A percentile compares a stretch with the other conserved stretches of the same genome.
Evolutionary conservation across 306 rosid genomes (phyloP).

Genomic region (Prunus mume): DNA sequence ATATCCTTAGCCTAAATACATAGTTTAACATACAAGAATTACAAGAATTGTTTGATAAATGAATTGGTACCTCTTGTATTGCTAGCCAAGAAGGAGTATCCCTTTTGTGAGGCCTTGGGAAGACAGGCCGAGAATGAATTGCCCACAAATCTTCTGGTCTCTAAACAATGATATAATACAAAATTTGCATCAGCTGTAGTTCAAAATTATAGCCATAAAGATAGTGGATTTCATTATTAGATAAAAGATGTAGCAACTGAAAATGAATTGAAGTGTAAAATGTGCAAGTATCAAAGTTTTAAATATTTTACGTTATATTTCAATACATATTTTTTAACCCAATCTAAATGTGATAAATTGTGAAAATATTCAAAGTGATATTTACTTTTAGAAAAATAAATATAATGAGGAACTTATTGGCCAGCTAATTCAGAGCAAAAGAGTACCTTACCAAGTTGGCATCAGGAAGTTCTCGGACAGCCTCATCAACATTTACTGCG

Average conservation of each 20-base stretch:
- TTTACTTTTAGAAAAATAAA: neutral
- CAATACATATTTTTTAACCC: neutral
- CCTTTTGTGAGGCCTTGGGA: conserved; percentile 84
- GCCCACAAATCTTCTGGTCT: conserved; percentile 95
- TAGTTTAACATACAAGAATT: neutral
- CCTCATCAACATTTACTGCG: conserved; percentile 80
- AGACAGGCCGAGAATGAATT: conserved; percentile 73
- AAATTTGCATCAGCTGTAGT: conserved; percentile 19
- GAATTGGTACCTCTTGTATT: conserved; percentile 63
- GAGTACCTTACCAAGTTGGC: conserved; percentile 96
- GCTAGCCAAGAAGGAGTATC: conserved; percentile 81
- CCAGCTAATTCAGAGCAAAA: conserved; percentile 29
- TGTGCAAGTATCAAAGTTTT: neutral
- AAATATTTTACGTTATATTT: neutral
- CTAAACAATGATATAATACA: conserved; percentile 39
- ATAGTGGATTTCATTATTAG: conserved; percentile 5
- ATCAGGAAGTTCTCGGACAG: conserved; percentile 98
- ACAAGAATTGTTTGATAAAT: neutral
- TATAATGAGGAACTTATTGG: neutral
- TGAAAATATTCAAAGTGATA: neutral
- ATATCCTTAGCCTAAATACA: neutral
- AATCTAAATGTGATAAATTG: neutral
- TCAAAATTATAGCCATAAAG: neutral
- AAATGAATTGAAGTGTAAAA: neutral
- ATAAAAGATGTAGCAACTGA: neutral